These are phyloP conservation scores for Cyclotella cryptica DNA, from an alignment of 108 stramenopile species.

Conservation along the genomic window DNA sequence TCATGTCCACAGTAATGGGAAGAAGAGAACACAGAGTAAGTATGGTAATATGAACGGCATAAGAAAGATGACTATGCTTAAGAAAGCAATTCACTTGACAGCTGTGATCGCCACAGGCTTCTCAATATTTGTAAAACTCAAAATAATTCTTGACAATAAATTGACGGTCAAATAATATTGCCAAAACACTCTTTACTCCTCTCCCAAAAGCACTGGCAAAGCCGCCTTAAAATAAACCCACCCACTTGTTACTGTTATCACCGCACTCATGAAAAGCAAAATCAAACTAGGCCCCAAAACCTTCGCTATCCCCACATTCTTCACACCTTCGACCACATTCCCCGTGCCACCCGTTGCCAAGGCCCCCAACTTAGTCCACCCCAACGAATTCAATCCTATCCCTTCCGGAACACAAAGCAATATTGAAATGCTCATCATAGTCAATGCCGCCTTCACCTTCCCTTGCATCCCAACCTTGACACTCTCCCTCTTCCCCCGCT, in stretches of 20 bases:
- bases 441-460: conserved; percentile 87
- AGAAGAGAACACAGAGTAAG: too few species aligned
- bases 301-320: conserved; percentile 24
- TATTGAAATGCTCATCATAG: conserved; percentile 77
- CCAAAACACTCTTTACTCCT: conserved; percentile 22
- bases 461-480: conserved; percentile 93
- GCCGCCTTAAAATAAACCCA: conserved; percentile 88
- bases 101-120: too few species aligned
- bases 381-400: conserved; percentile 34
- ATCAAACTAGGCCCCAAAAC: conserved; percentile 54
- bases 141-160: too few species aligned
- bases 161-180: not conserved
- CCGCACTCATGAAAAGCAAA: conserved; percentile 70
- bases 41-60: too few species aligned
- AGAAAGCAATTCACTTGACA: too few species aligned
- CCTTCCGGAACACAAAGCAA: conserved; percentile 67
- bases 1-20: too few species aligned
- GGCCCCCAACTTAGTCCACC: conserved; percentile 26
- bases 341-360: conserved; percentile 29
- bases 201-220: conserved; percentile 66
- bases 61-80: too few species aligned
- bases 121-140: too few species aligned
- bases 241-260: conserved; percentile 87
- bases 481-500: conserved; percentile 70
- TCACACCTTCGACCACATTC: conserved; percentile 16